These are phyloP conservation scores for Flammula alnicola DNA, from an alignment of 1,284 basidiomycete genomes.

Conservation along the genomic window DNA sequence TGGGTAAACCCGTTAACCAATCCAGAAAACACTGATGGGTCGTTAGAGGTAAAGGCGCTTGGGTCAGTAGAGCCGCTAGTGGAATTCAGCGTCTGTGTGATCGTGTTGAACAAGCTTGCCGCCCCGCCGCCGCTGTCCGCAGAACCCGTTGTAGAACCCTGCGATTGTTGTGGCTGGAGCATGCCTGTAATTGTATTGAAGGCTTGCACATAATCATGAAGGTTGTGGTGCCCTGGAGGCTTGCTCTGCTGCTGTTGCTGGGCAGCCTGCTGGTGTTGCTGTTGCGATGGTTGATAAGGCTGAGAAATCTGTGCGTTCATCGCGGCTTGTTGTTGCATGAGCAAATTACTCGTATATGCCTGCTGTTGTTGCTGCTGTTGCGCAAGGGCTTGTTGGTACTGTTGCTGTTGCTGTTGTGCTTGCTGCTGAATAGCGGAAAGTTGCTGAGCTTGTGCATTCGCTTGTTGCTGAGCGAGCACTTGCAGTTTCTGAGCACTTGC, in stretches of 20 bases:
- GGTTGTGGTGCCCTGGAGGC: conserved; percentile 7
- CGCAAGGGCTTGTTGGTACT: neutral
- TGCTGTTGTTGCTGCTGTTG: conserved; percentile 7
- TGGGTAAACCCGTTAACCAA: neutral
- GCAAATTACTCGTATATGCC: conserved; percentile 1
- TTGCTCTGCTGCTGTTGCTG: conserved; percentile 18
- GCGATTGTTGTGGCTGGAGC: neutral
- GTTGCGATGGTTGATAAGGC: conserved; percentile 11
- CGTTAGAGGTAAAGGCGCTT: neutral
- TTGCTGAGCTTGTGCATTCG: neutral
- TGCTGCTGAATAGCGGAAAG: conserved; percentile 5
- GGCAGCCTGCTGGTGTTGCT: conserved; percentile 18
- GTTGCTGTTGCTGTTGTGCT: neutral
- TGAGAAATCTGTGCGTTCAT: neutral
- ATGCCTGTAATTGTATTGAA: neutral
- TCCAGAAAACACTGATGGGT: conserved; percentile 5
- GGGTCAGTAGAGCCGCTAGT: neutral
- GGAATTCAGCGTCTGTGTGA: neutral
- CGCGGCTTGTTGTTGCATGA: neutral
- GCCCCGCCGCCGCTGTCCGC: neutral
- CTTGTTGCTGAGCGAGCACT: neutral
- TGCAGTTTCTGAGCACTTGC: no score
- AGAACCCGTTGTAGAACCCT: neutral
- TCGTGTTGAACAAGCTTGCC: neutral
- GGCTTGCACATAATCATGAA: conserved; percentile 1